Evolutionary conservation across 1,284 basidiomycete genomes (phyloP).

Genomic region (Heterobasidion irregulare): DNA sequence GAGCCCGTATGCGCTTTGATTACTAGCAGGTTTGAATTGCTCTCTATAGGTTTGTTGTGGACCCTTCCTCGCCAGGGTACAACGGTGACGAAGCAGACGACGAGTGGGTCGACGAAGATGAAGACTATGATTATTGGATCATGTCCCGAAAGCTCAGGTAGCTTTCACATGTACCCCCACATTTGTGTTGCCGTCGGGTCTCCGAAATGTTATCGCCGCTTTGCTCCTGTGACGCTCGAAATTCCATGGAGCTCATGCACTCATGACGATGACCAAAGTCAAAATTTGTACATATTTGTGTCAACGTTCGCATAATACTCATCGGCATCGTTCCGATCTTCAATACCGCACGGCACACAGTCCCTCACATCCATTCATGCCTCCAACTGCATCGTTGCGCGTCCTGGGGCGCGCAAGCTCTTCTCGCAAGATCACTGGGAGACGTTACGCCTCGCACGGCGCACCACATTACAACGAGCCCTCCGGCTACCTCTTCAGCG

Average conservation of each 20-base stretch:
- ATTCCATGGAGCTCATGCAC: too few species aligned
- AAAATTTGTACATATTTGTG: too few species aligned
- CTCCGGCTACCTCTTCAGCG: slow-evolving; percentile 80
- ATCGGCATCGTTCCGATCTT: too few species aligned
- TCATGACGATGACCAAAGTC: too few species aligned
- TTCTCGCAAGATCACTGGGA: slow-evolving; percentile 17
- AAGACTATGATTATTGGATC: slow-evolving; percentile 47
- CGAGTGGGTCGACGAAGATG: slow-evolving; percentile 21
- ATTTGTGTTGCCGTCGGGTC: too few species aligned
- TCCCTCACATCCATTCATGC: neutral
- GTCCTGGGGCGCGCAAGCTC: slow-evolving; percentile 5
- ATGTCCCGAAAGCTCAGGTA: slow-evolving; percentile 30
- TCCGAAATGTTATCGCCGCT: too few species aligned
- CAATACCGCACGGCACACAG: too few species aligned
- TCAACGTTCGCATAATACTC: too few species aligned
- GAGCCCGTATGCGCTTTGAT: slow-evolving; percentile 4
- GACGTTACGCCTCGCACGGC: slow-evolving; percentile 60
- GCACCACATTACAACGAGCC: slow-evolving; percentile 78
- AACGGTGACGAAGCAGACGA: slow-evolving; percentile 2
- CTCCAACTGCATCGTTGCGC: slow-evolving; percentile 3
- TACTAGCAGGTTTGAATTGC: neutral
- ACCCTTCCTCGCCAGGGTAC: slow-evolving; percentile 47
- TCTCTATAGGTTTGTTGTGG: slow-evolving; percentile 39
- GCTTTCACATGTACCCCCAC: neutral
- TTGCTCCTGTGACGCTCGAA: too few species aligned